Evolutionary conservation across 2,329 filamentous ascomycete species (phyloP), one percentile per base, ranked within the genome.

Genomic region (Cladosporium sp.): DNA sequence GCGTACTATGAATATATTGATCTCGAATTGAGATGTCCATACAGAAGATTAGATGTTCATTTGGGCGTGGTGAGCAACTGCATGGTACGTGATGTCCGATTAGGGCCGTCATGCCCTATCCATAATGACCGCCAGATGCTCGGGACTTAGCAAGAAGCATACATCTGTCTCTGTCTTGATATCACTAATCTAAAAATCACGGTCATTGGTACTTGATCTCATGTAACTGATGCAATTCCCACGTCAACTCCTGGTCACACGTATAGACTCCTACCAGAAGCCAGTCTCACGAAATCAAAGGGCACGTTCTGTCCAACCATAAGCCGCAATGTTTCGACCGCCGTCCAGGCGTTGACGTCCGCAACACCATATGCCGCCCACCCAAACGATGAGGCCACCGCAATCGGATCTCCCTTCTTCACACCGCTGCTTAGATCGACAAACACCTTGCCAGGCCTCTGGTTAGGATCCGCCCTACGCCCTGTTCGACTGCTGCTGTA

Each of bases 271-370:
- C 82, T 74, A 22, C 84, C 84, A 63, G 81, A 82, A 39, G 90
- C 89, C 70, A 94, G 78, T 51, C 89, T 81, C 42, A 94, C 90
- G 76, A 95, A 95, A 74, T 89, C 92, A 74, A 91, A 93, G 5
- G 88, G 89, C 59, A 94, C 89, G 71, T 94, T 94, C 75, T 94
- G 89, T 9, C 90, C 90, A 11, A 93, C 88, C 22, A 95, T 79
- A 60, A 92, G 73, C 64, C 90, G 80, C 58, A 94, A 75, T 51
- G 87, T 93, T 75, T 94, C 89, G 5, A 93, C 90, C 2, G 89
- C 92, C 20, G 89, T 92, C 76, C 92, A 94, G 0, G 90, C 89
- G 59, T 87, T 88, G 34, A 92, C 88, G 72, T 95, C 90, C 22
- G 87, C 88, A 17, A 88, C 84, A 1, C 88, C 88, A 70, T 93